Percentiles rank a stretch among this genome's conserved stretches.
Evolutionary conservation across 352 stramenopile genomes (phyloP).

Genomic region (Globisporangium barbulae): DNA sequence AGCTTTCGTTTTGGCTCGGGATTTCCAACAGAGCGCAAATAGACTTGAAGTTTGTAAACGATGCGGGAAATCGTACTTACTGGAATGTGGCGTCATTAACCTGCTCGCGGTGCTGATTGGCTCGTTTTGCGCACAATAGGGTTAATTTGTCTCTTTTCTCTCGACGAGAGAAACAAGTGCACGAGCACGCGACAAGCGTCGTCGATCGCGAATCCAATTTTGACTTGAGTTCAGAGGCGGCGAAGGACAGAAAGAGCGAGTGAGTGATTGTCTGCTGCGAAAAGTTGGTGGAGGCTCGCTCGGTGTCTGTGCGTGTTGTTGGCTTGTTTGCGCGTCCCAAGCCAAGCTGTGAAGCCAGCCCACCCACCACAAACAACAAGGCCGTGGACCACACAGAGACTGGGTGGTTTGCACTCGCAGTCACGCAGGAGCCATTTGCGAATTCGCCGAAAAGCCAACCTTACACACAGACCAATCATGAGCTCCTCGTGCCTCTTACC

Average conservation of each 20-base stretch:
- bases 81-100: neutral
- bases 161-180: neutral
- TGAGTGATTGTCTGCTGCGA: slow-evolving; percentile 1
- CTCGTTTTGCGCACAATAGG: too few relatives aligned
- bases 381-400: neutral
- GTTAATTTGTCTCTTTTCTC: neutral
- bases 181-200: neutral
- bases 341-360: slow-evolving; percentile 7
- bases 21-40: too few relatives aligned
- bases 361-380: slow-evolving; percentile 1
- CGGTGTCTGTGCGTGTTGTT: slow-evolving; percentile 3
- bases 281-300: neutral
- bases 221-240: neutral
- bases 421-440: slow-evolving; percentile 5
- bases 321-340: slow-evolving; percentile 8
- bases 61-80: too few relatives aligned
- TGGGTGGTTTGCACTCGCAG: neutral
- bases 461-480: slow-evolving; percentile 27
- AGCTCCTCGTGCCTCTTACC: slow-evolving; percentile 57
- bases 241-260: neutral
- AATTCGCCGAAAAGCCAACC: slow-evolving; percentile 2
- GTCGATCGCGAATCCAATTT: neutral
- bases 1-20: neutral
- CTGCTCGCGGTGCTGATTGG: neutral
- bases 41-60: too few relatives aligned